Base-by-base conservation (phyloP, 2,329 filamentous ascomycete species). In the Xylariales sp. region DNA sequence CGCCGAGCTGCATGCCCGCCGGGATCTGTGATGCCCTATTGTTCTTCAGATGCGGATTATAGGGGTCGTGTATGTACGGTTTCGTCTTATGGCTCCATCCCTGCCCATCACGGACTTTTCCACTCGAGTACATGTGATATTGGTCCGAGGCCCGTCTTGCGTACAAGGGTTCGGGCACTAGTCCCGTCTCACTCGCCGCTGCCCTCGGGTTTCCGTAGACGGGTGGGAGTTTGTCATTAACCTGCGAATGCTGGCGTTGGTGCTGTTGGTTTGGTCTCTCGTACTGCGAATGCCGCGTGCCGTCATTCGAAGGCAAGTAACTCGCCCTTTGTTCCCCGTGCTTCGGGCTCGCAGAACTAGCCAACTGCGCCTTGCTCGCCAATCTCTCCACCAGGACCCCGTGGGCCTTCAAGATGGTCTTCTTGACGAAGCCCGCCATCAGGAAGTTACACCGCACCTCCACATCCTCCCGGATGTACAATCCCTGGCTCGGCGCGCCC, bases 401-500 rank as follows among this genome's bases (percentile, higher is more conserved):
- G 54, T 94, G 88, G 0, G 86, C 78, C 55, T 85, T 86, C 54
- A 86, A 86, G 33, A 94, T 73, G 11, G 86, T 93, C 64, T 81
- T 86, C 70, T 86, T 90, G 44, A 95, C 85, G 55, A 94, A 94
- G 6, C 68, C 65, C 0, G 81, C 74, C 68, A 93, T 76, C 47
- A 93, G 68, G 44, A 88, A 68, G 54, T 89, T 91, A 66, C 88
- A 94, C 43, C 76, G 76, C 71, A 95, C 81, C 48, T 88, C 83
- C 36, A 93, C 82, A 50, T 95, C 88, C 51, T 95, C 88, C n/a
- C 85, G 74, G 31, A 95, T 68, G 57, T 89, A 94, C 10, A 95
- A 67, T 0, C 88, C 88, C 29, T 78, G 68, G 16, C 72, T 62
- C 0, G 88, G 87, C 0, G 74, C 78, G 11, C 74, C 74, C 5